phyloP scores from a whole-genome alignment of 352 stramenopile species.

The Pelagophyceae sp. region DNA sequence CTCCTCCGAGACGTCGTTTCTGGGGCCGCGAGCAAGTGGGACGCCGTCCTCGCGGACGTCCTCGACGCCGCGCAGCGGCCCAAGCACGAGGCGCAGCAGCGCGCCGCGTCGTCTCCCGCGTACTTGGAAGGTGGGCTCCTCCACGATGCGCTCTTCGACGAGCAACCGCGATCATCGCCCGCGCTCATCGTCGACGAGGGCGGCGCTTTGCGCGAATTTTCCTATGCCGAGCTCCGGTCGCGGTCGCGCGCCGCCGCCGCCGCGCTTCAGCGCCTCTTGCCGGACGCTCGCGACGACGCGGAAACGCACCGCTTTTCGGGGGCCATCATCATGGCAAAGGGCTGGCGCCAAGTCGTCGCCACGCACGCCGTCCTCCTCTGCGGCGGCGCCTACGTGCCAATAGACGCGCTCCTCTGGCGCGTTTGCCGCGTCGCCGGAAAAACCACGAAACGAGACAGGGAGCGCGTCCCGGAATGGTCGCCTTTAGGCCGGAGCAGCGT shows the following conservation, averaged over 20 bases:
- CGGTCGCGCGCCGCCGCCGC: background rate
- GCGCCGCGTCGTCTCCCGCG: no score
- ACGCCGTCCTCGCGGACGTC: background rate
- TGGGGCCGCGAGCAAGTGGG: background rate
- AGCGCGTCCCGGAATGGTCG: no score
- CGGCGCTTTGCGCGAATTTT: background rate
- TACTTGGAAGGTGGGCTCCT: background rate
- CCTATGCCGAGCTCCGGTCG: background rate
- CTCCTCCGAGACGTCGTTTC: background rate
- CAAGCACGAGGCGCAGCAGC: no score
- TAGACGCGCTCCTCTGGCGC: constrained; percentile 22
- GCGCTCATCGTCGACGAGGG: background rate
- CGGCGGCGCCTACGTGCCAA: constrained; percentile 20
- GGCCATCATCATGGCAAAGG: constrained; percentile 26
- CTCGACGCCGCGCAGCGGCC: background rate
- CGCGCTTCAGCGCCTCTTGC: background rate
- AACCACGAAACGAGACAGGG: no score
- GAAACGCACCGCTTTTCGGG: background rate
- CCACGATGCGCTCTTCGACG: background rate
- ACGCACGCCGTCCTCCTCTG: constrained; percentile 1
- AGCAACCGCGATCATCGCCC: background rate
- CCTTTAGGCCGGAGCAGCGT: background rate
- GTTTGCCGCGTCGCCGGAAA: no score
- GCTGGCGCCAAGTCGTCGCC: constrained; percentile 27
- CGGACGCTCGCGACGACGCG: no score